phyloP scores from a whole-genome alignment of 306 rosid genomes.

The Benincasa hispida region DNA sequence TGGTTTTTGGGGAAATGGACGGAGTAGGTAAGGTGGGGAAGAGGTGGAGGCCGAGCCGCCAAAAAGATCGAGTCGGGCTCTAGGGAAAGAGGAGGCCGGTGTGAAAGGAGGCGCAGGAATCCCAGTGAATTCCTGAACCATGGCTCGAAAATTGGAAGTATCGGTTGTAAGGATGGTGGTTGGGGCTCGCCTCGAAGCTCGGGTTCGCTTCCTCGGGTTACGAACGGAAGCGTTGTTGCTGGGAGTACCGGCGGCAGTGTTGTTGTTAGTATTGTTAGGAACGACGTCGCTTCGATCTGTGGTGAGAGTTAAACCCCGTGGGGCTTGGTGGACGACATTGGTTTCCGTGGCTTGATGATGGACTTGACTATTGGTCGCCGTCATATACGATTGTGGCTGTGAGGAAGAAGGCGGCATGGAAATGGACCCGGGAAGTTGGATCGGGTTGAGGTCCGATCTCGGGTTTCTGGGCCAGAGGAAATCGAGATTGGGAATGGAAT shows the following conservation, averaged over 20 bases:
- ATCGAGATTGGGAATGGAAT: conserved; percentile 27
- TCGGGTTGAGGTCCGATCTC: conserved; percentile 17
- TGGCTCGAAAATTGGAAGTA: conserved; percentile 89
- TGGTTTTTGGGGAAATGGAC: conserved; percentile 66
- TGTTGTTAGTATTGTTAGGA: not conserved
- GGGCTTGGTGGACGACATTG: not conserved
- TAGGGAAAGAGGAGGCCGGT: conserved; percentile 43
- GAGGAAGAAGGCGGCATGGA: not conserved
- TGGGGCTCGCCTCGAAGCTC: conserved; percentile 95
- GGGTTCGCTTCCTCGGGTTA: conserved; percentile 78
- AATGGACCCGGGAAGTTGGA: conserved; percentile 15
- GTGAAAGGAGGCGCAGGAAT: conserved; percentile 83
- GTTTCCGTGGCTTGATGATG: not conserved
- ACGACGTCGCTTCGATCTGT: not conserved
- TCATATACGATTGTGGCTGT: conserved; percentile 16
- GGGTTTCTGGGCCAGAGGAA: conserved; percentile 36
- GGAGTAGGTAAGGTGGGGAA: conserved; percentile 42
- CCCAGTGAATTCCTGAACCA: conserved; percentile 99
- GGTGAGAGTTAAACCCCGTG: not conserved
- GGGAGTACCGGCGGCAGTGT: not conserved
- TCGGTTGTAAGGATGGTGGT: conserved; percentile 85
- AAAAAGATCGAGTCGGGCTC: conserved; percentile 62
- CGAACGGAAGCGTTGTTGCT: conserved; percentile 20
- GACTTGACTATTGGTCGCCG: not conserved
- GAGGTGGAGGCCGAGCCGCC: conserved; percentile 25